Base-by-base conservation (phyloP, 75 land plant species). In the Sequoiadendron giganteum region DNA sequence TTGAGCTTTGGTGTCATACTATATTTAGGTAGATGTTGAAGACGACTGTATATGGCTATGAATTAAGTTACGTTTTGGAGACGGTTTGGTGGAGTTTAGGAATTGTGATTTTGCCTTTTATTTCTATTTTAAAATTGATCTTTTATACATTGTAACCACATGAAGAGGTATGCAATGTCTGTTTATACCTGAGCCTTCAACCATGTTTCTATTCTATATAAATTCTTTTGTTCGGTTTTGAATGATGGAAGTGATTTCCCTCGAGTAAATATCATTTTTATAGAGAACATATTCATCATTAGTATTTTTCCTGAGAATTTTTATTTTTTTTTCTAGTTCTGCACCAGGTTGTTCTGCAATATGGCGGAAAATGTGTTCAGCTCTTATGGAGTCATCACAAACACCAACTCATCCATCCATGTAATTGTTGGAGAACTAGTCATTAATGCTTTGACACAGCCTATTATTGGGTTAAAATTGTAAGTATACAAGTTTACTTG, bases 21-120 rank as follows among this genome's bases (percentile, higher is more conserved):
- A 39, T 38, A 77, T 77, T 77, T 77, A 38, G 80, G 21, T 38
- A 77, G 80, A 77, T 77, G 42, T 15, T 80, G 83, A 80, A 80
- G 83, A 70, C 25, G 82, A 40, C 43, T 38, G 18, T 42, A 39
- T 79, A 79, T 82, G 52, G 48, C 49, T 11, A 82, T 47, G 52
- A 2, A 82, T 11, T 3, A 45, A 47, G 49, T 82, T n/a, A n/a
- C 49, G 32, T 10, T 47, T 82, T 47, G 28, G 32, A 82, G 52
- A 43, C 11, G 28, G 48, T 28, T 82, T 82, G 84, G 49, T 82
- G 52, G 30, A 47, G 3, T 25, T 10, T 45, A 82, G 25, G 42
- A 82, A 82, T 16, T 47, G 25, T 34, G 3, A 28, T 28, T 42
- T 3, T 42, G 49, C 32, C n/a, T 47, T 40, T 79, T 40, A 0